Base-by-base conservation (phyloP, 768 basidiomycete genomes). In the Neoboletus brunneissimus region DNA sequence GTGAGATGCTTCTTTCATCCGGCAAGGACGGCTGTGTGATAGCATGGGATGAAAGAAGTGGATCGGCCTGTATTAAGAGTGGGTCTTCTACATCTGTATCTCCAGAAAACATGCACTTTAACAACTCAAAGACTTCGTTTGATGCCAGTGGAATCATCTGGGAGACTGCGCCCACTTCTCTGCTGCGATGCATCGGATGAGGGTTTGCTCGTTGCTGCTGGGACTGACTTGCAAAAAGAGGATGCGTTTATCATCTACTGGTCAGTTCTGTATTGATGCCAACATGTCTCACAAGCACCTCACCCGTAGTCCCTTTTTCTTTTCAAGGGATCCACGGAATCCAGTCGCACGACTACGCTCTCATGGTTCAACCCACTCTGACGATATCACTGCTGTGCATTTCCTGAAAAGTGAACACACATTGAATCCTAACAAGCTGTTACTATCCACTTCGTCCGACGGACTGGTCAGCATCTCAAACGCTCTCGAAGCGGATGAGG, bases 321-420 rank as follows among this genome's bases (percentile, higher is more conserved):
- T 38, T 53, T 49, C 45, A 65, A 94, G 92, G 91, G 94, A 98
- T 69, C 87, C 88, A 20, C 83, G 94, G n/a, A 83, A 85, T 52
- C 84, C 92, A 11, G 78, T 76, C 2, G 77, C 81, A 1, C 88
- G 88, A 5, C 67, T 92, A 2, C 84, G 90, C 32, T 77, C 76
- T n/a, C 94, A 97, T 71, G 75, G 82, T 4, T 91, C 89, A 3
- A 93, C 92, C 0, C 94, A 98, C 66, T 95, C 94, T 3, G 94
- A 98, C 71, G 94, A 98, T 66, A 84, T 98, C 54, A 96, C 94
- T 0, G 77, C 83, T 5, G 71, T 96, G 0, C 80, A 81, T 51
- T 90, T 90, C 54, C 48, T 53, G 40, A 65, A 65, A 23, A 48
- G 40, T 27, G 59, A 46, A 35, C 43, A 48, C 15, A 74, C 79